phyloP scores from a whole-genome alignment of 2,329 filamentous ascomycete genomes.

The Juglanconis sp. region DNA sequence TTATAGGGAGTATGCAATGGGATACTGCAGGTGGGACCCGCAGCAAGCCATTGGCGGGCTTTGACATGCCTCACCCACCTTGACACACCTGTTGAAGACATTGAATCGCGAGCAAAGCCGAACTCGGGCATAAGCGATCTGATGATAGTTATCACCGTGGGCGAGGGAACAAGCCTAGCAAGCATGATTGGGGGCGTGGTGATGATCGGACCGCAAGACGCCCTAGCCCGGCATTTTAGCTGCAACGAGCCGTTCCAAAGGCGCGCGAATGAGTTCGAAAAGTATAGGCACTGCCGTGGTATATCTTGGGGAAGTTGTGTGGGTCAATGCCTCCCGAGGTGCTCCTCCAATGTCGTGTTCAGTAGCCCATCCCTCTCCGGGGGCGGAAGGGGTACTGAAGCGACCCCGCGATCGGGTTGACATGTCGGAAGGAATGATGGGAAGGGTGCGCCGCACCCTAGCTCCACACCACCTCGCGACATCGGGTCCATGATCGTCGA shows the following conservation, averaged over 20 bases:
- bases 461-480: background rate
- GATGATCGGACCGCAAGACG: slow-evolving; percentile 2
- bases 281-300: background rate
- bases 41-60: too few relatives aligned
- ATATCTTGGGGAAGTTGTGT: background rate
- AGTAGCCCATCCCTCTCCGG: background rate
- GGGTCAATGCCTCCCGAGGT: background rate
- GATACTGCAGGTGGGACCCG: too few relatives aligned
- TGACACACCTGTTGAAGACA: too few relatives aligned
- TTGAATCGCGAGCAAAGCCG: background rate
- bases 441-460: background rate
- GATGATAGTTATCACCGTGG: slow-evolving; percentile 9
- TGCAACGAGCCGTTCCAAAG: background rate
- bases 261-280: slow-evolving; percentile 1
- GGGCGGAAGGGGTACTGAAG: background rate
- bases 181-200: slow-evolving; percentile 7
- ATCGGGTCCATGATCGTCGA: background rate
- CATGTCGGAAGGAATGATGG: background rate
- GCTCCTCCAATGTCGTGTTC: background rate
- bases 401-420: background rate
- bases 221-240: slow-evolving; percentile 4
- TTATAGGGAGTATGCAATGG: background rate
- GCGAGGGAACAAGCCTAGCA: background rate
- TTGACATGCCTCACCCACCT: too few relatives aligned
- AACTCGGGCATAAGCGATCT: slow-evolving; percentile 6